phyloP scores from a whole-genome alignment of 2,329 filamentous ascomycete species.

The Hypoxylon rubiginosum region DNA sequence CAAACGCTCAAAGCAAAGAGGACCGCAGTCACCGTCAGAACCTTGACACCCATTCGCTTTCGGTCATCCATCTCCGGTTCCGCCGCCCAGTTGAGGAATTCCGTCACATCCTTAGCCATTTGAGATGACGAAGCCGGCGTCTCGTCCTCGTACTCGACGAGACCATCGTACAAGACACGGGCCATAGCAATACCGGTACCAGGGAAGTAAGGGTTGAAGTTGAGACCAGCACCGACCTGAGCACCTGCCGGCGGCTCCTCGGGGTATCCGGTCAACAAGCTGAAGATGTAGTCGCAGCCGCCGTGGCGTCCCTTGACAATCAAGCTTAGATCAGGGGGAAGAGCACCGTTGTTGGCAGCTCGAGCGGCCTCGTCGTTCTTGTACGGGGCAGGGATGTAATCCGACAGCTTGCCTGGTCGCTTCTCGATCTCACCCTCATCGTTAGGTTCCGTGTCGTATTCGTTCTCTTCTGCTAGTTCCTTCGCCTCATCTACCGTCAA shows the following conservation, averaged over 20 bases:
- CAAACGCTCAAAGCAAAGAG: constrained; percentile 91
- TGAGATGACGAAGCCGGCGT: constrained; percentile 95
- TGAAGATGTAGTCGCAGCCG: constrained; percentile 99
- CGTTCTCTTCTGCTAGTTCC: constrained; percentile 95
- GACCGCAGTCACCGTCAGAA: constrained; percentile 81
- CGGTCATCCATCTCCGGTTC: constrained; percentile 99
- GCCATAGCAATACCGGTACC: constrained; percentile 99
- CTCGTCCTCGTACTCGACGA: constrained; percentile 98
- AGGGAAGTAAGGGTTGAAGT: constrained; percentile 99
- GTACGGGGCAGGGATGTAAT: constrained; percentile 95
- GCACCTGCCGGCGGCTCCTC: constrained; percentile 95
- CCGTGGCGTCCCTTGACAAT: constrained; percentile 98
- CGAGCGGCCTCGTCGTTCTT: constrained; percentile 99
- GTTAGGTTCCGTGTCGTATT: constrained; percentile 98
- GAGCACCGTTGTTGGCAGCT: constrained; percentile 97
- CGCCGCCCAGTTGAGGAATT: constrained; percentile 99
- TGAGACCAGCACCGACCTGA: constrained; percentile 86
- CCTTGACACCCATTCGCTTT: constrained; percentile 99
- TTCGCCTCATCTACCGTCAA: constrained; percentile 99
- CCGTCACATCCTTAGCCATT: constrained; percentile 99
- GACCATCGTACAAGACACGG: constrained; percentile 95
- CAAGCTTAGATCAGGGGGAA: constrained; percentile 96
- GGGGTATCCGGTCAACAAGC: constrained; percentile 94
- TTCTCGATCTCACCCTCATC: constrained; percentile 98
- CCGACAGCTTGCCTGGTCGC: constrained; percentile 97